Conservation (phyloP, 108 stramenopile genomes). For the Phaeodactylum tricornutum region DNA sequence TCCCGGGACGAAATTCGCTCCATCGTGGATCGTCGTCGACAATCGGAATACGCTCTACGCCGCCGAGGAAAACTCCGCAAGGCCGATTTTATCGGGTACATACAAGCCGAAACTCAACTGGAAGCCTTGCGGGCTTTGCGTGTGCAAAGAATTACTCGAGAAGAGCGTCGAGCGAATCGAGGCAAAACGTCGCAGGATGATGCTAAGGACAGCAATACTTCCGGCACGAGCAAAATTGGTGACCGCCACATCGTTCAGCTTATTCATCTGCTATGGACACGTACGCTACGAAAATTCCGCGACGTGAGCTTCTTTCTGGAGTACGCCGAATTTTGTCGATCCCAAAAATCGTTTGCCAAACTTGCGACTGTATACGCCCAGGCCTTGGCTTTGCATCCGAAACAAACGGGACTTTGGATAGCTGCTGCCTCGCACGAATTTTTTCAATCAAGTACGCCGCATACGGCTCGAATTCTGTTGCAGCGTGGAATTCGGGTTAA, state of each 20-base stretch:
- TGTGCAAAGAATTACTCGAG: slow-evolving; percentile 28
- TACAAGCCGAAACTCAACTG: slow-evolving; percentile 58
- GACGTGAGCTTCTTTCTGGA: slow-evolving; percentile 51
- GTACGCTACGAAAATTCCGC: slow-evolving; percentile 67
- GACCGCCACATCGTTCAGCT: slow-evolving; percentile 70
- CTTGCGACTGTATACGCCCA: slow-evolving; percentile 61
- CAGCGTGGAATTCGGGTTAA: slow-evolving; percentile 76
- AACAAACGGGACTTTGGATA: slow-evolving; percentile 71
- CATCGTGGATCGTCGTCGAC: slow-evolving; percentile 74
- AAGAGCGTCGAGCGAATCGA: slow-evolving; percentile 21
- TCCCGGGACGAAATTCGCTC: slow-evolving; percentile 49
- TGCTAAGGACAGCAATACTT: slow-evolving; percentile 1
- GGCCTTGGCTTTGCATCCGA: slow-evolving; percentile 70
- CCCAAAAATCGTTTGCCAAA: slow-evolving; percentile 29
- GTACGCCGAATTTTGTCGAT: slow-evolving; percentile 64
- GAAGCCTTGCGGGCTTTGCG: slow-evolving; percentile 56
- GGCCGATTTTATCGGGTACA: slow-evolving; percentile 69
- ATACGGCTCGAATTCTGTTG: slow-evolving; percentile 70
- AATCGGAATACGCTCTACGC: slow-evolving; percentile 69
- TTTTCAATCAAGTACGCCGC: slow-evolving; percentile 58
- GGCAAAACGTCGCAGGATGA: not conserved
- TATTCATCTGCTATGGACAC: slow-evolving; percentile 67
- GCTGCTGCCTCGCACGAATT: slow-evolving; percentile 79
- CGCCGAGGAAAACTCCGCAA: slow-evolving; percentile 36
- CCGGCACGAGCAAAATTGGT: slow-evolving; percentile 37